Percentiles rank a stretch among this genome's conserved stretches.
phyloP scores from a whole-genome alignment of 2,329 filamentous ascomycete genomes.

The Epichloe hybrida region DNA sequence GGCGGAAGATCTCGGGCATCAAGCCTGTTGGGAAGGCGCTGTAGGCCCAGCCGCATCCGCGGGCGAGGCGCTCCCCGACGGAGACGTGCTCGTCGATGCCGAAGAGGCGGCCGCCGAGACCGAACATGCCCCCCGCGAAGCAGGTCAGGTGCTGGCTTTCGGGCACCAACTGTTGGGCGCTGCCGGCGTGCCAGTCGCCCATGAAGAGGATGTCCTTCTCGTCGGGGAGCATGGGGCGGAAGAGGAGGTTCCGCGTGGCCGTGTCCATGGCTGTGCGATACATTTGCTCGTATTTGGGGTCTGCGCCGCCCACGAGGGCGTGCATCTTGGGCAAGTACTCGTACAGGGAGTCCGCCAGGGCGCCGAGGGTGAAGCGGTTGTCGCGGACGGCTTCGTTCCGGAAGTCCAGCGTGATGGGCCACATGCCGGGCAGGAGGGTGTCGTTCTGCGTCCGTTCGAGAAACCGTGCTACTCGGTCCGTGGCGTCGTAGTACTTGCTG shows the following conservation, averaged over 20 bases:
- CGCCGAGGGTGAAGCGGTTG: slow-evolving; percentile 37
- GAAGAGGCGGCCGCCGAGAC: slow-evolving; percentile 48
- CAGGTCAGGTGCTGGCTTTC: slow-evolving; percentile 32
- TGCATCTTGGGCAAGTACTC: slow-evolving; percentile 51
- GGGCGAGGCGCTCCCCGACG: slow-evolving; percentile 34
- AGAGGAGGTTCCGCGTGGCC: slow-evolving; percentile 50
- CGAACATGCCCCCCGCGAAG: slow-evolving; percentile 58
- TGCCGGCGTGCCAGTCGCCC: slow-evolving; percentile 17
- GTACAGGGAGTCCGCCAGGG: slow-evolving; percentile 43
- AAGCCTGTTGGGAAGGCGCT: slow-evolving; percentile 38
- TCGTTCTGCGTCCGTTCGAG: slow-evolving; percentile 54
- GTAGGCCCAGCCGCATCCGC: slow-evolving; percentile 46
- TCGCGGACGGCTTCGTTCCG: slow-evolving; percentile 37
- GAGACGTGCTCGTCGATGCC: slow-evolving; percentile 32
- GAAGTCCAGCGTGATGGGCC: slow-evolving; percentile 53
- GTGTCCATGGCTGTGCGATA: slow-evolving; percentile 52
- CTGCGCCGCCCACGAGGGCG: slow-evolving; percentile 50
- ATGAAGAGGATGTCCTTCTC: slow-evolving; percentile 44
- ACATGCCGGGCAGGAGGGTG: slow-evolving; percentile 64
- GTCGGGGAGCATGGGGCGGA: slow-evolving; percentile 51
- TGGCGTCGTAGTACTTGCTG: slow-evolving; percentile 63
- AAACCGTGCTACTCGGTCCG: slow-evolving; percentile 57
- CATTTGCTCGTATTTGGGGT: slow-evolving; percentile 46
- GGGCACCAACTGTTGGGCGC: slow-evolving; percentile 13
- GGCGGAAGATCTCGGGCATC: slow-evolving; percentile 42